A percentile compares a stretch with the other conserved stretches of the same genome.
Evolutionary conservation across 2,329 filamentous ascomycete species (phyloP).

Genomic region (Phaeophleospora eucalypticola): DNA sequence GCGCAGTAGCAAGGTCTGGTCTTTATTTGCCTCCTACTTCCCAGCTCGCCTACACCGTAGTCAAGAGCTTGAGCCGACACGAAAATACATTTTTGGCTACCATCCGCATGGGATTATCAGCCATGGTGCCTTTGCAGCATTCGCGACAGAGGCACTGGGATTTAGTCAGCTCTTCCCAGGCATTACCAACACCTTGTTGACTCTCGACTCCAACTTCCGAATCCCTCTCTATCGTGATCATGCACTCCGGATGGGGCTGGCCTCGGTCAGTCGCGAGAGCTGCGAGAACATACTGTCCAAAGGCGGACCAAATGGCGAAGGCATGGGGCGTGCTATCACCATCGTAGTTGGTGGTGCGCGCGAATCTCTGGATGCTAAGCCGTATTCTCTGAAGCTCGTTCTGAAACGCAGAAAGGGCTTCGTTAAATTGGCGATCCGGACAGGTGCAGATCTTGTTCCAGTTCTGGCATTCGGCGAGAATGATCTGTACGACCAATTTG

Average conservation of each 20-base stretch:
- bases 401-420: constrained; percentile 85
- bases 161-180: constrained; percentile 86
- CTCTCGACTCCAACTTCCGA: constrained; percentile 92
- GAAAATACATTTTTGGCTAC: constrained; percentile 96
- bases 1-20: constrained; percentile 73
- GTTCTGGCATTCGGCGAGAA: constrained; percentile 94
- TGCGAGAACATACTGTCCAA: constrained; percentile 83
- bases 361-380: constrained; percentile 85
- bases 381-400: constrained; percentile 71
- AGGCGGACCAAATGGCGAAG: constrained; percentile 71
- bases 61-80: constrained; percentile 68
- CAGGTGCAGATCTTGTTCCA: constrained; percentile 89
- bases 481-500: constrained; percentile 87
- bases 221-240: constrained; percentile 94
- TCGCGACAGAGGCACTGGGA: constrained; percentile 82
- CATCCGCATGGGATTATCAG: constrained; percentile 97
- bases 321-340: constrained; percentile 92
- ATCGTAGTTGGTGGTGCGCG: constrained; percentile 91
- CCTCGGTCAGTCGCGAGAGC: constrained; percentile 84
- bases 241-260: constrained; percentile 80
- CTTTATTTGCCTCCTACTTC: constrained; percentile 86
- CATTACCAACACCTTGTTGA: constrained; percentile 89
- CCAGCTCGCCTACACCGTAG: constrained; percentile 85
- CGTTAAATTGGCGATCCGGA: constrained; percentile 85
- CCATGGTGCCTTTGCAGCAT: constrained; percentile 89